These are phyloP conservation scores for Actinomortierella ambigua DNA, from an alignment of 371 early-diverging fungal genomes.

Conservation along the genomic window DNA sequence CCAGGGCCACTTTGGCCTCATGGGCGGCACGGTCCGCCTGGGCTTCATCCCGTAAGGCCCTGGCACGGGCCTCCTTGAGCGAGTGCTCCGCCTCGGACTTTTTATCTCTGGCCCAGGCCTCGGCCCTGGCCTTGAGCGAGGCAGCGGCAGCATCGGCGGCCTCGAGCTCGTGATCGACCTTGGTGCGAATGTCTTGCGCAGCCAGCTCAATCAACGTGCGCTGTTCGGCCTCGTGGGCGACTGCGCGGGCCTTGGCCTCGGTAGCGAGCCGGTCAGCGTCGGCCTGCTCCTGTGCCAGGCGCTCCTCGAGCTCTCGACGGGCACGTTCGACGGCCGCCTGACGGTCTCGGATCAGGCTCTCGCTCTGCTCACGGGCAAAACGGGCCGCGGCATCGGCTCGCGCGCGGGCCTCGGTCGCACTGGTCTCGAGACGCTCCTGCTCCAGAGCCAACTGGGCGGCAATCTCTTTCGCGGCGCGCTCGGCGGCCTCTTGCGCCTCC, in stretches of 20 bases:
- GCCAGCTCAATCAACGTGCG: conserved; percentile 19
- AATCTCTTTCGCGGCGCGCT: conserved; percentile 19
- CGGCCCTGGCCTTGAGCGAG: conserved; percentile 20
- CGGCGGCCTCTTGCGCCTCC: conserved; percentile 36
- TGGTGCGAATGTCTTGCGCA: conserved; percentile 19
- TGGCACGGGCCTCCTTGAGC: conserved; percentile 10
- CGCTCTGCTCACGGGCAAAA: conserved; percentile 20
- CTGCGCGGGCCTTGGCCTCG: conserved; percentile 20
- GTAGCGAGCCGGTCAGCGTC: conserved; percentile 23
- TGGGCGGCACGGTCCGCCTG: conserved; percentile 8
- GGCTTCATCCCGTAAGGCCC: conserved; percentile 9
- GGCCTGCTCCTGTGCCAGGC: conserved; percentile 20
- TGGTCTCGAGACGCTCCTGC: conserved; percentile 15
- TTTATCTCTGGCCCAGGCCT: conserved; percentile 32
- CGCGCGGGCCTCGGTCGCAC: conserved; percentile 11
- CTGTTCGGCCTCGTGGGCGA: conserved; percentile 32
- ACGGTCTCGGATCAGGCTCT: conserved; percentile 27
- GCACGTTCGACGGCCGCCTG: conserved; percentile 28
- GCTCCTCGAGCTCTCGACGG: conserved; percentile 29
- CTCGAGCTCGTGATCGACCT: conserved; percentile 14
- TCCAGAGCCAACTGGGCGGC: conserved; percentile 25
- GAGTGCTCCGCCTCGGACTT: conserved; percentile 16
- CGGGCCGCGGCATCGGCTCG: conserved; percentile 38
- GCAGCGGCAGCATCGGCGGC: conserved; percentile 17
- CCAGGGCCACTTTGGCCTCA: conserved; percentile 11